These are phyloP conservation scores for Serendipita vermifera DNA, from an alignment of 768 basidiomycete genomes.

Conservation along the genomic window DNA sequence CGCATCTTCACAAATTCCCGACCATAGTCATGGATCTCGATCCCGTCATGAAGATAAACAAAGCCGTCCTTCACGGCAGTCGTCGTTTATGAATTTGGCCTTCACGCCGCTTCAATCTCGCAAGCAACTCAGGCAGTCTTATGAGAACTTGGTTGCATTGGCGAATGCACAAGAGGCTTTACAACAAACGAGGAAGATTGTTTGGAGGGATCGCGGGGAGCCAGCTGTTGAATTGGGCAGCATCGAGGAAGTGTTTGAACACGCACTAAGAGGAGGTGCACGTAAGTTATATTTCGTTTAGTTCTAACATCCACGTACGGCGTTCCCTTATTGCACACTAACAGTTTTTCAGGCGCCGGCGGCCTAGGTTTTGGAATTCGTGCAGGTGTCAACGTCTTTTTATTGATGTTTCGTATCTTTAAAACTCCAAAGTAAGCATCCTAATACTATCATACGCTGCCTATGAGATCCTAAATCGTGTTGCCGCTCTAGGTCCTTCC, in stretches of 20 bases:
- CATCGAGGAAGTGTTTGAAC: slow-evolving; percentile 52
- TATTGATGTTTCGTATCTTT: slow-evolving; percentile 62
- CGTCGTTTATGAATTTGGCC: slow-evolving; percentile 4
- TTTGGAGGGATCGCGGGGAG: slow-evolving; percentile 71
- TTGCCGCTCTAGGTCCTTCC: slow-evolving; percentile 36
- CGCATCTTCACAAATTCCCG: no score
- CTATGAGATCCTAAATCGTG: background rate
- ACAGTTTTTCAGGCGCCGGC: slow-evolving; percentile 49
- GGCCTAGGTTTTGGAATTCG: slow-evolving; percentile 69
- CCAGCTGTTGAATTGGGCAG: slow-evolving; percentile 54
- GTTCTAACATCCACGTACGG: background rate
- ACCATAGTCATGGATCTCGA: no score
- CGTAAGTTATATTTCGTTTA: slow-evolving; percentile 39
- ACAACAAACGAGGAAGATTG: slow-evolving; percentile 49
- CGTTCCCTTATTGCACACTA: background rate
- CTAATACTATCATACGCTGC: background rate
- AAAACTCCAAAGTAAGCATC: slow-evolving; percentile 48
- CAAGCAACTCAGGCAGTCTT: slow-evolving; percentile 30
- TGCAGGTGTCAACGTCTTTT: slow-evolving; percentile 67
- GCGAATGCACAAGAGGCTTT: slow-evolving; percentile 73
- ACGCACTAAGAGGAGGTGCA: slow-evolving; percentile 56
- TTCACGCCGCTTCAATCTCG: slow-evolving; percentile 9
- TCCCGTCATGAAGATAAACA: no score
- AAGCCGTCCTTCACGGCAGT: background rate
- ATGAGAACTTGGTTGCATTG: slow-evolving; percentile 72